Conservation (phyloP, 176 grass and related monocot species). For the Rhynchospora tenuis region DNA sequence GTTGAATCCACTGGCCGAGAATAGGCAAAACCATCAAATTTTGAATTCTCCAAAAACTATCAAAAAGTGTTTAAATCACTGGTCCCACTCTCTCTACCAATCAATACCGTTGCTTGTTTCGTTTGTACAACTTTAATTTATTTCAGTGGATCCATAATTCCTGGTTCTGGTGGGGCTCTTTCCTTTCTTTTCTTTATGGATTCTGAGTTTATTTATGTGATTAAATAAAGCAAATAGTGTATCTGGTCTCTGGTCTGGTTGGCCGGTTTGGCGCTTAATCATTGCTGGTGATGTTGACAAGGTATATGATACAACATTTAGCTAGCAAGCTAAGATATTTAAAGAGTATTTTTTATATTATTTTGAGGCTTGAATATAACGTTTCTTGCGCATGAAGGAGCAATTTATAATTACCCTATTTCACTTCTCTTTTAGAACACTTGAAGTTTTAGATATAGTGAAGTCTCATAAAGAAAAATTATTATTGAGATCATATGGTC, state of each 20-base stretch:
- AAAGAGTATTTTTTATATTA: background rate
- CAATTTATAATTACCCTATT: background rate
- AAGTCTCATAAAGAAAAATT: background rate
- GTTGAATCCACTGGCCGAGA: slow-evolving; percentile 8
- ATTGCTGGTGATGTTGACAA: slow-evolving; percentile 1
- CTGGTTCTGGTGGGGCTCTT: background rate
- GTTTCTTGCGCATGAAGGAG: background rate
- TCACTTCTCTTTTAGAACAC: background rate
- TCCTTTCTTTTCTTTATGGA: background rate
- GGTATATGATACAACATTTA: background rate
- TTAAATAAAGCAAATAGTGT: background rate
- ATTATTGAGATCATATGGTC: background rate
- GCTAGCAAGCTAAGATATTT: background rate
- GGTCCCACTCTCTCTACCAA: background rate
- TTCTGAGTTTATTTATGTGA: background rate
- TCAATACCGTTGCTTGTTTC: background rate
- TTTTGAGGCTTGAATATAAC: background rate
- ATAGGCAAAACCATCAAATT: slow-evolving; percentile 15
- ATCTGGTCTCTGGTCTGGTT: background rate
- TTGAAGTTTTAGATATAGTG: background rate
- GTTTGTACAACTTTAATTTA: background rate
- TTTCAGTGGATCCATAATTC: slow-evolving; percentile 12
- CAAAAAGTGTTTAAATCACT: background rate
- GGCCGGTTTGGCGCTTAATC: background rate
- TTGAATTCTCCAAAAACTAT: background rate